Percentiles rank a stretch among this genome's conserved stretches.
These are phyloP conservation scores for Zygosaccharomyces pseudobailii DNA, from an alignment of 1,139 yeast species.

Conservation along the genomic window DNA sequence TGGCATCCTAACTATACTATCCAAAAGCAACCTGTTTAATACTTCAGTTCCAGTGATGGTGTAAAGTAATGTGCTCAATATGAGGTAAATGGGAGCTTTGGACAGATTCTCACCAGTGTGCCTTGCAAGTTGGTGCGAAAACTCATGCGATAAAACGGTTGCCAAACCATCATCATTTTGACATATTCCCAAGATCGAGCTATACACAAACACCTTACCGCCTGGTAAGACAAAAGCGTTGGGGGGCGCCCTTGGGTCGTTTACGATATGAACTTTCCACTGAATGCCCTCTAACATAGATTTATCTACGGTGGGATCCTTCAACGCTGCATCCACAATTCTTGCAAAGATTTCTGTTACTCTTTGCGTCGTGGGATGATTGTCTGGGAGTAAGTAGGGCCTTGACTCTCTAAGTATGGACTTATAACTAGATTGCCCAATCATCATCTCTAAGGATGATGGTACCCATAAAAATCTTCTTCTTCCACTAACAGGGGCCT, in stretches of 20 bases:
- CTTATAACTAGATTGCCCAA: slow-evolving; percentile 67
- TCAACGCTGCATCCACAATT: slow-evolving; percentile 55
- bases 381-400: slow-evolving; percentile 44
- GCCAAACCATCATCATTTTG: slow-evolving; percentile 86
- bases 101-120: slow-evolving; percentile 82
- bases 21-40: slow-evolving; percentile 52
- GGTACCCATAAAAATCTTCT: slow-evolving; percentile 71
- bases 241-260: slow-evolving; percentile 69
- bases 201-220: slow-evolving; percentile 88
- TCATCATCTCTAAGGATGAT: slow-evolving; percentile 53
- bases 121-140: slow-evolving; percentile 89
- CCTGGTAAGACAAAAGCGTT: slow-evolving; percentile 96
- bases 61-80: slow-evolving; percentile 48
- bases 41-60: slow-evolving; percentile 48
- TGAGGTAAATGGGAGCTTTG: slow-evolving; percentile 53
- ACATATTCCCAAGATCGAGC: slow-evolving; percentile 74
- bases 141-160: slow-evolving; percentile 87
- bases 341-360: slow-evolving; percentile 59
- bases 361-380: slow-evolving; percentile 51
- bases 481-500: slow-evolving; percentile 80
- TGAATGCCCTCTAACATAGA: slow-evolving; percentile 34
- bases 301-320: slow-evolving; percentile 37
- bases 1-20: slow-evolving; percentile 66
- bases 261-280: slow-evolving; percentile 82
- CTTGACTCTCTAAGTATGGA: slow-evolving; percentile 52